Evolutionary conservation across 371 early-diverging fungal genomes (phyloP), one percentile per base, ranked within the genome.

Genomic region (Mortierella sp.): DNA sequence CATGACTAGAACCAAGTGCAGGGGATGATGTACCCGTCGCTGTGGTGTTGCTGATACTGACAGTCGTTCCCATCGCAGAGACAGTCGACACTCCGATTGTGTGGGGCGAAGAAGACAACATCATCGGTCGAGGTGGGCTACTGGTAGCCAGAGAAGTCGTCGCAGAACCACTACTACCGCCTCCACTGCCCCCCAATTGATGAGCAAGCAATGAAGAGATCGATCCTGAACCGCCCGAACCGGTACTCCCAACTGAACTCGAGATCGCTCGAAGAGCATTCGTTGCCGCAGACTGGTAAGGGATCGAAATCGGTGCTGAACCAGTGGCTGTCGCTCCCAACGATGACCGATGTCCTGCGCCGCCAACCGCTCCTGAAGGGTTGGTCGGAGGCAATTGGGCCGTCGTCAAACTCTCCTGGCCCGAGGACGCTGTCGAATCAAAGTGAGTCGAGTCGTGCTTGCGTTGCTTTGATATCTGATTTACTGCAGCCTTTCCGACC

Each of bases 161-260:
- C 6, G 73, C 71, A 0, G 71, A 61, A 13, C 70, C 75, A 31
- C 71, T 44, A 1, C 69, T 73, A 19, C 66, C 40, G 4, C 71
- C 78, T 34, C 37, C 45, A 26, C 63, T 55, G 0, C 76, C 64
- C 40, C 69, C 76, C 7, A 73, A 31, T 37, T 76, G 81, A 24
- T 73, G 81, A 0, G 81, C 70, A 8, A 76, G 55, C 47, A 76
- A 16, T 9, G 81, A 80, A 7, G 77, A 64, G 63, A 80, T 31
- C 16, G 81, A 75, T 0, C 79, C 76, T 14, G 81, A 80, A 7
- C 81, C 80, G 10, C 80, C 78, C 3, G 83, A 83, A 13, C 83
- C 83, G 39, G 83, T 78, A 41, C 83, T 83, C n/a, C 83, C 83
- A 13, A 83, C 83, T 43, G 83, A 83, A 26, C 79, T 76, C 45